A percentile compares a stretch with the other conserved stretches of the same genome.
Conservation (phyloP, 2,329 filamentous ascomycete species). For the Thielaviopsis euricoi region DNA sequence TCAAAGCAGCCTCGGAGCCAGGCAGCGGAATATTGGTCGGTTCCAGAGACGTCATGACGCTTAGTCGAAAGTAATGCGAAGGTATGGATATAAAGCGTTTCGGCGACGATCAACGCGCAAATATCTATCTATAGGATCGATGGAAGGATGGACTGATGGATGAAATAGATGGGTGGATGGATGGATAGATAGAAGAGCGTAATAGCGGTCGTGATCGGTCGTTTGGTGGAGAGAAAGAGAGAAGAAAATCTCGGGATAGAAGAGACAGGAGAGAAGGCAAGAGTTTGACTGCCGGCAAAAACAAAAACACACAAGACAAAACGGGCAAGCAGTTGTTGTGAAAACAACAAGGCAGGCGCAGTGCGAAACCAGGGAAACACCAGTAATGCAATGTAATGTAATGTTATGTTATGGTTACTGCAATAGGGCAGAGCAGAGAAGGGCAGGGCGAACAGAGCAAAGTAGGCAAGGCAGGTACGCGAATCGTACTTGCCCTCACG, state of each 20-base stretch:
- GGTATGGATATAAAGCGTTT: neutral
- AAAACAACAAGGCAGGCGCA: neutral
- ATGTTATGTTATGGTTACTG: no score
- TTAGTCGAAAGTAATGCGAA: neutral
- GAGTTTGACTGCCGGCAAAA: neutral
- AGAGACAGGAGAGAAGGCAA: neutral
- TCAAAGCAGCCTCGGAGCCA: neutral
- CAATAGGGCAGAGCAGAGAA: no score
- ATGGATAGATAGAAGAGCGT: neutral
- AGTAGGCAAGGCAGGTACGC: neutral
- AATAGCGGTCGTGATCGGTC: neutral
- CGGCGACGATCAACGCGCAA: neutral
- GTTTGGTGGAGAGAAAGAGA: neutral
- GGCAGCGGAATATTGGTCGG: neutral
- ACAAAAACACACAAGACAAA: neutral
- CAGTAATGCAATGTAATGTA: no score
- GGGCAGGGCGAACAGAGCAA: neutral
- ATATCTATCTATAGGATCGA: neutral
- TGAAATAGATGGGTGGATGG: no score
- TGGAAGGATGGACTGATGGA: neutral
- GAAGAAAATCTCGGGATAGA: neutral
- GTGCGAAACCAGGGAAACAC: neutral
- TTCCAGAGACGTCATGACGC: neutral
- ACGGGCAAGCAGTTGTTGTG: neutral
- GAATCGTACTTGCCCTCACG: neutral